Conservation (phyloP, 202 grass and related monocot genomes). For the Panicum hallii region DNA sequence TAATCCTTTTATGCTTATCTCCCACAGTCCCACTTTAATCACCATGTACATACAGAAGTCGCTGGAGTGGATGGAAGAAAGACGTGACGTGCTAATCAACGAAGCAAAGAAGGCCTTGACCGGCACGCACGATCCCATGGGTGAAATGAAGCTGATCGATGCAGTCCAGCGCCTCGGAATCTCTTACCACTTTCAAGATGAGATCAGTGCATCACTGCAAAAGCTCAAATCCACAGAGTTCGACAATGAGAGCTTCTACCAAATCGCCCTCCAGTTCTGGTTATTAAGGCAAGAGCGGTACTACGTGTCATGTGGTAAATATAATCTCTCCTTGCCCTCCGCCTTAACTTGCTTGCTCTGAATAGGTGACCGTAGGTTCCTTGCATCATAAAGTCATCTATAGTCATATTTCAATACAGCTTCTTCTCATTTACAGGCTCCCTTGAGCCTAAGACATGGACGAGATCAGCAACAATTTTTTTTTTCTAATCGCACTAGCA, state of each 20-base stretch:
- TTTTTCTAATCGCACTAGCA: no score
- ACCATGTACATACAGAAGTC: constrained; percentile 9
- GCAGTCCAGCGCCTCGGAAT: constrained; percentile 38
- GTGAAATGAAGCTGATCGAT: constrained; percentile 39
- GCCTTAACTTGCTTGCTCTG: no score
- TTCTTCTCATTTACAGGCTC: no score
- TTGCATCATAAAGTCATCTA: no score
- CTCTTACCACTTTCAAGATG: constrained; percentile 30
- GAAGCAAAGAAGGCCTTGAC: background rate
- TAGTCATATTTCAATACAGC: no score
- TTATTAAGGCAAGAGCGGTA: constrained; percentile 33
- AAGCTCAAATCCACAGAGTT: background rate
- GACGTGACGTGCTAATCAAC: background rate
- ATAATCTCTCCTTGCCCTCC: background rate
- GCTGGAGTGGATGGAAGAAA: constrained; percentile 14
- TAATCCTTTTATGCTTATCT: no score
- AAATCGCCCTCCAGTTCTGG: constrained; percentile 22
- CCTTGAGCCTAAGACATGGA: no score
- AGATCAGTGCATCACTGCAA: constrained; percentile 19
- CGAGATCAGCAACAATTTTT: no score
- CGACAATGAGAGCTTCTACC: background rate
- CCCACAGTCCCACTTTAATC: background rate
- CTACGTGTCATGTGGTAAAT: constrained; percentile 16
- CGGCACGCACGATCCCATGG: background rate
- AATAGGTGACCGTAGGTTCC: no score